These are phyloP conservation scores for Amesomyces nigricolor DNA, from an alignment of 2,329 filamentous ascomycete genomes.

Conservation along the genomic window DNA sequence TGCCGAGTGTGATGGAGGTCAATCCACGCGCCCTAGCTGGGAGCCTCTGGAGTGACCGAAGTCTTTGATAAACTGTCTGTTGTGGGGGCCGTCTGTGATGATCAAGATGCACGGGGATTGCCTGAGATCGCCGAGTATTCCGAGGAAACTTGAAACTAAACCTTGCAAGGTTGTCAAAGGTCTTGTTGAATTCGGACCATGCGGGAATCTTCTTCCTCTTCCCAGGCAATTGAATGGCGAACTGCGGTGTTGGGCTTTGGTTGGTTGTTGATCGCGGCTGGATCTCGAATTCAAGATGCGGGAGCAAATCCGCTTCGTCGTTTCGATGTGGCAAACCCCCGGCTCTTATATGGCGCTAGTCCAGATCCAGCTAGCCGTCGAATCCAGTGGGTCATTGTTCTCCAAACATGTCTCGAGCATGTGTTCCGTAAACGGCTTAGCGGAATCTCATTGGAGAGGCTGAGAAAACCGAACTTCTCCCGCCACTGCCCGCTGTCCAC, in stretches of 20 bases:
- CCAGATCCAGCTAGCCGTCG: not conserved
- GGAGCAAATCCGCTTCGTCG: not conserved
- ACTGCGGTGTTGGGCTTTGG: too few species aligned
- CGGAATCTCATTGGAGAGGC: not conserved
- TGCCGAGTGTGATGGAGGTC: conserved; percentile 11
- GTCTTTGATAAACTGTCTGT: too few species aligned
- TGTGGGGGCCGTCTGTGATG: too few species aligned
- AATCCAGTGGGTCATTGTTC: not conserved
- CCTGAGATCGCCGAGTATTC: too few species aligned
- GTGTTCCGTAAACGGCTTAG: not conserved
- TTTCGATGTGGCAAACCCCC: conserved; percentile 3
- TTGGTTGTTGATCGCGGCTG: not conserved
- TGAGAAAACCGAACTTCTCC: conserved; percentile 10
- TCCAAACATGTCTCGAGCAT: not conserved
- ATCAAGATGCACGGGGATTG: too few species aligned
- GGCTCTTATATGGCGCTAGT: not conserved
- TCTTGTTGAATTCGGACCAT: not conserved
- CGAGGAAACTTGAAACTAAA: too few species aligned
- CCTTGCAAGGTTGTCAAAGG: too few species aligned
- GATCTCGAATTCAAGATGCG: conserved; percentile 10
- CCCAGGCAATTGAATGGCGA: too few species aligned
- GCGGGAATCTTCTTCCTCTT: not conserved
- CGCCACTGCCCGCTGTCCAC: conserved; percentile 1
- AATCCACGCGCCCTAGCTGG: not conserved
- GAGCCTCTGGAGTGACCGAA: not conserved